Conservation (phyloP, 495 filamentous ascomycete genomes). For the Chlorociboria aeruginascens region DNA sequence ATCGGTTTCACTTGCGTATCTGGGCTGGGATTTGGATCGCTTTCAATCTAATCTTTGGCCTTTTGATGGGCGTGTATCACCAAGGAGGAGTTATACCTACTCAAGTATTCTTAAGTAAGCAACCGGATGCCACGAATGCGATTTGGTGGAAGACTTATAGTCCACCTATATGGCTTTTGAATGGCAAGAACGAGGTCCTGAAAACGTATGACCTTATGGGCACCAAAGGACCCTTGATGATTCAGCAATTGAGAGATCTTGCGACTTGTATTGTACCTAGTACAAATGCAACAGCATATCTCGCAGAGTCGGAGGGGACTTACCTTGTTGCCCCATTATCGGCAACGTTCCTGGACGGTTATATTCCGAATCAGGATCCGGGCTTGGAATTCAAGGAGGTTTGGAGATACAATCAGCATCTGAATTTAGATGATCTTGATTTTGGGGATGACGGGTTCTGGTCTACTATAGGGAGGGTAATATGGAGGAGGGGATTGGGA, state of each 20-base stretch:
- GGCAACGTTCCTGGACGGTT: constrained; percentile 57
- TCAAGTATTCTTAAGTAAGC: constrained; percentile 51
- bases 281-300: constrained; percentile 32
- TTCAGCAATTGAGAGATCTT: constrained; percentile 43
- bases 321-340: constrained; percentile 65
- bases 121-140: constrained; percentile 51
- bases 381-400: constrained; percentile 48
- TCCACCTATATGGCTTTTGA: constrained; percentile 84
- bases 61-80: constrained; percentile 86
- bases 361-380: constrained; percentile 30
- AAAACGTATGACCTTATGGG: constrained; percentile 79
- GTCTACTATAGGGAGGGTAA: constrained; percentile 58
- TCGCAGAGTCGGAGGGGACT: constrained; percentile 35
- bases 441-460: constrained; percentile 74
- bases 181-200: constrained; percentile 55
- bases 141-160: constrained; percentile 98
- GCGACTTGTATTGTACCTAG: constrained; percentile 37
- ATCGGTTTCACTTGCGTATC: constrained; percentile 30
- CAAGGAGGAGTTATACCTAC: constrained; percentile 85
- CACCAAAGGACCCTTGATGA: constrained; percentile 46
- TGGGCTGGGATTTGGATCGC: constrained; percentile 64
- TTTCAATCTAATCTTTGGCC: constrained; percentile 70
- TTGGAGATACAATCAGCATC: constrained; percentile 61
- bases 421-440: constrained; percentile 90
- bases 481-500: constrained; percentile 68